These are phyloP conservation scores for Sanguinoderma infundibulare DNA, from an alignment of 1,284 basidiomycete genomes.

Conservation along the genomic window DNA sequence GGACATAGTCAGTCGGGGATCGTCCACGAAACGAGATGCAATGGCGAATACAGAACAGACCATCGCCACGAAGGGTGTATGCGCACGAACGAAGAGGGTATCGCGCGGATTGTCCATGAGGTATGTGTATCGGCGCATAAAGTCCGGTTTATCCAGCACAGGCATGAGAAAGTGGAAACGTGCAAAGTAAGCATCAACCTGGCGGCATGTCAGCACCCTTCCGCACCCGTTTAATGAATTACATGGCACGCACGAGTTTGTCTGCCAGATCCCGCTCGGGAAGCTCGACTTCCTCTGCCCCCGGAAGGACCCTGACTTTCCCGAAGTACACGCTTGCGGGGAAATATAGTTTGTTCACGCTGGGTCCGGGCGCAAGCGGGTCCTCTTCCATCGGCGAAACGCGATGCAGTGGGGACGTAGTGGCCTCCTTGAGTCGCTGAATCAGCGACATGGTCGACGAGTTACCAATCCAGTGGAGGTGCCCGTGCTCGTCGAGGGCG, in stretches of 20 bases:
- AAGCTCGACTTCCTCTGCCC: conserved; percentile 86
- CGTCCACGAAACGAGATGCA: conserved; percentile 77
- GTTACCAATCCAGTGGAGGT: conserved; percentile 90
- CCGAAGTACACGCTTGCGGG: conserved; percentile 89
- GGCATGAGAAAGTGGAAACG: conserved; percentile 87
- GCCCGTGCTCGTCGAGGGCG: conserved; percentile 86
- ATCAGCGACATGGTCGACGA: conserved; percentile 91
- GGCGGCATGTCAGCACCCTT: conserved; percentile 16
- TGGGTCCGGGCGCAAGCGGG: conserved; percentile 72
- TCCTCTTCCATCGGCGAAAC: conserved; percentile 84
- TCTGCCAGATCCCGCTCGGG: conserved; percentile 83
- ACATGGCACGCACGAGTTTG: conserved; percentile 62
- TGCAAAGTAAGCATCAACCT: conserved; percentile 86
- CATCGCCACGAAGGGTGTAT: conserved; percentile 77
- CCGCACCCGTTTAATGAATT: neutral
- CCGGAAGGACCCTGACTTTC: conserved; percentile 81
- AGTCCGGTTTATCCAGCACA: conserved; percentile 81
- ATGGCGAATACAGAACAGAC: conserved; percentile 87
- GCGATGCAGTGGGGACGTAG: conserved; percentile 73
- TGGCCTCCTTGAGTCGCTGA: conserved; percentile 81
- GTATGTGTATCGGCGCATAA: conserved; percentile 70
- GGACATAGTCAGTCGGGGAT: conserved; percentile 63
- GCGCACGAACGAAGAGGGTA: conserved; percentile 50
- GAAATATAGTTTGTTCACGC: conserved; percentile 85
- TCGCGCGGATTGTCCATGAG: conserved; percentile 76